phyloP scores from a whole-genome alignment of 257 asterid genomes.

The Solanum pennellii region DNA sequence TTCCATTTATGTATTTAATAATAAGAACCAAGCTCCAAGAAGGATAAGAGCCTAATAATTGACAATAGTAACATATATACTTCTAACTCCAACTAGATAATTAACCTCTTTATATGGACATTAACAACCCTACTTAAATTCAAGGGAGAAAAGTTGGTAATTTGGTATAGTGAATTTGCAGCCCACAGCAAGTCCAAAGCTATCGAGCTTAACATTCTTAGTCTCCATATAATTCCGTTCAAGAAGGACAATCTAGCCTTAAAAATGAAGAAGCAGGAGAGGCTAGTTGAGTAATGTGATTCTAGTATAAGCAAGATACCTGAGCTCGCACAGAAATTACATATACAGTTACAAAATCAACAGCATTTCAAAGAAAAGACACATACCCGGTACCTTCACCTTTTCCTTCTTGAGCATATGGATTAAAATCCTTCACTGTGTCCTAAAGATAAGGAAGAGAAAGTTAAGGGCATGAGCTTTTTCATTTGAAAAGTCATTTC shows the following conservation, averaged over 20 bases:
- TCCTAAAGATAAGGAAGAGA: constrained; percentile 31
- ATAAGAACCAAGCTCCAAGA: background rate
- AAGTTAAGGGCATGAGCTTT: background rate
- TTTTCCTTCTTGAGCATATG: constrained; percentile 51
- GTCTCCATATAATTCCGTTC: background rate
- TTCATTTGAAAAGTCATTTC: background rate
- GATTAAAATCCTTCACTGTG: constrained; percentile 69
- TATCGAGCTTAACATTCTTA: background rate
- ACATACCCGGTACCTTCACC: constrained; percentile 96
- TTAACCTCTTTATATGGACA: background rate
- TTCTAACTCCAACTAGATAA: background rate
- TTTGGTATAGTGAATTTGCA: background rate
- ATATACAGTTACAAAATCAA: background rate
- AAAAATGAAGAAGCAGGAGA: background rate
- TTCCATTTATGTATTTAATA: background rate
- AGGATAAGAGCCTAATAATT: background rate
- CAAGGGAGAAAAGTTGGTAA: background rate
- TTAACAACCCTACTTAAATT: background rate
- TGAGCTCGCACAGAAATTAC: background rate
- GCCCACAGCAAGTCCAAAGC: background rate
- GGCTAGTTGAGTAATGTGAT: background rate
- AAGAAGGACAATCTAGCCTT: background rate
- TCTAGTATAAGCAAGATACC: background rate
- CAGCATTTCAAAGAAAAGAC: background rate
- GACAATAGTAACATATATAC: background rate